Evolutionary conservation across 176 grass and related monocot species (phyloP).

Genomic region (Zea luxurians): DNA sequence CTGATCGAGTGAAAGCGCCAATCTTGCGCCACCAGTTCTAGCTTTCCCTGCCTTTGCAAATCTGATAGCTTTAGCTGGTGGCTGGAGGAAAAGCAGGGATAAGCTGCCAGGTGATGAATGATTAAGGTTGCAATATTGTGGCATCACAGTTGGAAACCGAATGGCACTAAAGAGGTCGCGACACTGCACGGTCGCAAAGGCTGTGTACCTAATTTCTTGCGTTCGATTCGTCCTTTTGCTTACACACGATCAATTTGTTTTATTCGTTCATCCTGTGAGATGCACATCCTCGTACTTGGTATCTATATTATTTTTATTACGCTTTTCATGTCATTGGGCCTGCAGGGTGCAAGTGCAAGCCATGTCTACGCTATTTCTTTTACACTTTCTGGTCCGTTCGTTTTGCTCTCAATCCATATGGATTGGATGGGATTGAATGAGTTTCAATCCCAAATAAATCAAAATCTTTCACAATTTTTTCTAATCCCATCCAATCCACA

Average conservation of each 20-base stretch:
- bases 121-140: constrained; percentile 28
- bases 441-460: too few species aligned
- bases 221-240: constrained; percentile 1
- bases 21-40: constrained; percentile 2
- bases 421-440: too few species aligned
- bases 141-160: constrained; percentile 46
- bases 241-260: background rate
- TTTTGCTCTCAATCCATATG: too few species aligned
- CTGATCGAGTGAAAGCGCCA: background rate
- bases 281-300: background rate
- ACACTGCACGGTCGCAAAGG: constrained; percentile 3
- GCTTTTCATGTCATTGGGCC: background rate
- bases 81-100: constrained; percentile 12
- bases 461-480: too few species aligned
- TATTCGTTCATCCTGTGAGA: background rate
- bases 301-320: too few species aligned
- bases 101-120: constrained; percentile 29
- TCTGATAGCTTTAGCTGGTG: constrained; percentile 30
- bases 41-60: constrained; percentile 13
- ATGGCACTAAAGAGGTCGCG: background rate
- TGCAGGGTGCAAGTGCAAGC: background rate
- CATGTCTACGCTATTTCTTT: background rate
- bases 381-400: too few species aligned
- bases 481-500: too few species aligned
- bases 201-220: constrained; percentile 18